Conservation (phyloP, 352 stramenopile genomes). For the Discostella stelligera region DNA sequence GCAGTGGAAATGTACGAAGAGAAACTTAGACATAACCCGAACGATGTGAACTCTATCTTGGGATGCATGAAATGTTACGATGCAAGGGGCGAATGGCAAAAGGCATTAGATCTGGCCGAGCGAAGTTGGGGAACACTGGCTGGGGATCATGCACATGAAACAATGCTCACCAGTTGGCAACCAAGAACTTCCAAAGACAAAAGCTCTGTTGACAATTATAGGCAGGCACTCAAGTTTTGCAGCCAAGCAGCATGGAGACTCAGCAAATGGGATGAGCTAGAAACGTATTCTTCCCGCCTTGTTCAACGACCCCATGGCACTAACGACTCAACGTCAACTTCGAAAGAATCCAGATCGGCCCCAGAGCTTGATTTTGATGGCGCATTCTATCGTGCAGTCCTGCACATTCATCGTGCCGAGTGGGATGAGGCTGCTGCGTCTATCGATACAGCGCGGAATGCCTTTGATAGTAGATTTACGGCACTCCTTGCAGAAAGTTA, state of each 20-base stretch:
- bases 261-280: slow-evolving; percentile 86
- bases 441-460: slow-evolving; percentile 91
- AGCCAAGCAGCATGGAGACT: slow-evolving; percentile 86
- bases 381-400: slow-evolving; percentile 87
- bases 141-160: slow-evolving; percentile 32
- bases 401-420: slow-evolving; percentile 91
- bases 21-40: slow-evolving; percentile 81
- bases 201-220: slow-evolving; percentile 54
- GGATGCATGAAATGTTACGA: slow-evolving; percentile 97
- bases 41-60: slow-evolving; percentile 91
- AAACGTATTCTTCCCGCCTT: slow-evolving; percentile 78
- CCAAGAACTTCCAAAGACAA: slow-evolving; percentile 40
- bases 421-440: slow-evolving; percentile 89
- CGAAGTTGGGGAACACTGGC: slow-evolving; percentile 81
- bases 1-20: slow-evolving; percentile 91
- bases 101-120: slow-evolving; percentile 88
- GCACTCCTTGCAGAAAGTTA: slow-evolving; percentile 96
- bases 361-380: slow-evolving; percentile 80
- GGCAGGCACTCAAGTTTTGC: slow-evolving; percentile 81
- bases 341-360: slow-evolving; percentile 25
- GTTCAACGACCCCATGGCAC: slow-evolving; percentile 49
- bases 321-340: slow-evolving; percentile 16
- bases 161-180: slow-evolving; percentile 21
- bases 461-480: slow-evolving; percentile 92
- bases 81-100: slow-evolving; percentile 93